phyloP scores from a whole-genome alignment of 352 stramenopile species.

The Stramenopiles sp. region DNA sequence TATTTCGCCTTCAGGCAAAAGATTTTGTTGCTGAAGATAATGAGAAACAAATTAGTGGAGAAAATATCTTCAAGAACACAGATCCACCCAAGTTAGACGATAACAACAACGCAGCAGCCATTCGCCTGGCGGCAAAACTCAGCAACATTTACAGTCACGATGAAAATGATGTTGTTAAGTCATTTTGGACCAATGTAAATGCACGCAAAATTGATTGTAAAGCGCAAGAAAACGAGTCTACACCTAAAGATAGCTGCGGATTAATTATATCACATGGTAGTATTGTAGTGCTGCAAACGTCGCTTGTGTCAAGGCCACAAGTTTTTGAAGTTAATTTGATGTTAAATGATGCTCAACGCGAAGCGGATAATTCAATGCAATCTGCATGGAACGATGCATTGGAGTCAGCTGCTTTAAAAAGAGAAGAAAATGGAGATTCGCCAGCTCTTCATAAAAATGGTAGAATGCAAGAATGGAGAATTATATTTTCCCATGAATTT shows the following conservation, averaged over 20 bases:
- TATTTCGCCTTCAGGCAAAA: not conserved
- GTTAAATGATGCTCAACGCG: not conserved
- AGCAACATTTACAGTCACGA: not conserved
- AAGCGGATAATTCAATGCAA: not conserved
- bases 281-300: not conserved
- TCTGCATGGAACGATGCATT: not conserved
- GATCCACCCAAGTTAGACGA: not conserved
- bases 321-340: not conserved
- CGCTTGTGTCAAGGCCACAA: not conserved
- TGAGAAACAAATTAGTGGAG: not conserved
- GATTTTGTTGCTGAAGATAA: not conserved
- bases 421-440: not conserved
- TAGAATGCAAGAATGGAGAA: not conserved
- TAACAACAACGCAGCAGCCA: not conserved
- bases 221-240: not conserved
- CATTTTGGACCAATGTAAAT: not conserved
- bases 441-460: not conserved
- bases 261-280: not conserved
- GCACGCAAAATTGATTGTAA: too few species aligned
- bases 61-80: not conserved
- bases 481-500: not conserved
- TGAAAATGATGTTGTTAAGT: not conserved
- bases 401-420: not conserved
- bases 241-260: not conserved
- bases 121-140: not conserved